Evolutionary conservation across 768 basidiomycete genomes (phyloP), one percentile per base, ranked within the genome.

Genomic region (Tephrocybe rancida): DNA sequence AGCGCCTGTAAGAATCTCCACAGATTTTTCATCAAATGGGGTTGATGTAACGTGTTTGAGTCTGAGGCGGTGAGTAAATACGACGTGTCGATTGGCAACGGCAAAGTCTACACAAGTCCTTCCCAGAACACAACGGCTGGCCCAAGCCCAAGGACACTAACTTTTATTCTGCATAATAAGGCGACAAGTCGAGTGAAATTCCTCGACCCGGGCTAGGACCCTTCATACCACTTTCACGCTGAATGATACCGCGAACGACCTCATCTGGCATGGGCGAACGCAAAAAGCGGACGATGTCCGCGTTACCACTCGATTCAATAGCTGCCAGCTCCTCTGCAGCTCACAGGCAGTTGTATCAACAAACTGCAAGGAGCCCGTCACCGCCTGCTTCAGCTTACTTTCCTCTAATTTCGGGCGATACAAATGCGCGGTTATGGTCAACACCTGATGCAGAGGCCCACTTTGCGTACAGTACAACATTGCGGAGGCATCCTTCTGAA

Each of bases 371-470:
- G 13, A 72, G 70, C 42, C 76, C 76, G 1, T 89, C 88, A 5
- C 91, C 90, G 2, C 91, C 91, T 0, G 91, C 91, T 0, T 91
- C 90, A 2, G 79, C 88, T 0, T 92, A 92, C 68, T 93, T 92
- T 62, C 79, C 87, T 0, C 67, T 81, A 1, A 77, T 84, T 27
- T 75, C 81, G 18, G 74, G 71, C 48, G 75, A 82, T 68, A 64
- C 74, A 39, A 69, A 71, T 43, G 70, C 73, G 13, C 77, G 82
- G 56, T 74, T 86, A 9, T 77, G 82, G 29, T 83, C 86, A 0
- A 76, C 82, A 0, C 76, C 87, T 0, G 85, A 84, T 47, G 88
- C 91, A 1, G 77, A 80, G 26, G 67, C 81, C 3, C 91, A 93
- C 63, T 93, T 93, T 62, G 86, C 90, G 1, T 92, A 90, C 67